These are phyloP conservation scores for Trichoderma sp. DNA, from an alignment of 2,329 filamentous ascomycete genomes.

Conservation along the genomic window DNA sequence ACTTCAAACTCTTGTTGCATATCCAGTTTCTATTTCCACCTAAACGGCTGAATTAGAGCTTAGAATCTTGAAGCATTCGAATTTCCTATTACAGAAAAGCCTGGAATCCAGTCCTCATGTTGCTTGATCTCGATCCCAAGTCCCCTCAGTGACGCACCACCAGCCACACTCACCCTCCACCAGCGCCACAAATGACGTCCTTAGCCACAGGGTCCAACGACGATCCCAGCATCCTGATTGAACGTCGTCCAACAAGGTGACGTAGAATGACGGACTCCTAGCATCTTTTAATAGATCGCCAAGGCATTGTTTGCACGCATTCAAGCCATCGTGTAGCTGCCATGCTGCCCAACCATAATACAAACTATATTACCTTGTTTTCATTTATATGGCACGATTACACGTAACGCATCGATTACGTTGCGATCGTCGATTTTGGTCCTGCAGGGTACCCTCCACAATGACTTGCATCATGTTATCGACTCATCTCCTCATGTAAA, in stretches of 20 bases:
- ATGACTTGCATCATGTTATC: neutral
- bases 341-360: neutral
- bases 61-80: neutral
- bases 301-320: neutral
- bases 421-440: neutral
- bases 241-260: neutral
- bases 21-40: neutral
- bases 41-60: neutral
- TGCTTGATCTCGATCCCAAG: neutral
- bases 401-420: neutral
- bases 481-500: neutral
- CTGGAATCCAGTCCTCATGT: neutral
- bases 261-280: neutral
- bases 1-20: neutral
- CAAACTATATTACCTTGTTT: neutral
- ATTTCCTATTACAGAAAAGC: neutral
- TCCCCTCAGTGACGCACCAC: constrained; percentile 5
- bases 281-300: constrained; percentile 5
- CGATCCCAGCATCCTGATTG: neutral
- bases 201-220: constrained; percentile 15
- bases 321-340: neutral
- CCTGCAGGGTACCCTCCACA: constrained; percentile 9
- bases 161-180: neutral
- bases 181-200: constrained; percentile 19
- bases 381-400: neutral